Evolutionary conservation across 306 rosid species (phyloP).

Genomic region (Aeschynomene evenia): DNA sequence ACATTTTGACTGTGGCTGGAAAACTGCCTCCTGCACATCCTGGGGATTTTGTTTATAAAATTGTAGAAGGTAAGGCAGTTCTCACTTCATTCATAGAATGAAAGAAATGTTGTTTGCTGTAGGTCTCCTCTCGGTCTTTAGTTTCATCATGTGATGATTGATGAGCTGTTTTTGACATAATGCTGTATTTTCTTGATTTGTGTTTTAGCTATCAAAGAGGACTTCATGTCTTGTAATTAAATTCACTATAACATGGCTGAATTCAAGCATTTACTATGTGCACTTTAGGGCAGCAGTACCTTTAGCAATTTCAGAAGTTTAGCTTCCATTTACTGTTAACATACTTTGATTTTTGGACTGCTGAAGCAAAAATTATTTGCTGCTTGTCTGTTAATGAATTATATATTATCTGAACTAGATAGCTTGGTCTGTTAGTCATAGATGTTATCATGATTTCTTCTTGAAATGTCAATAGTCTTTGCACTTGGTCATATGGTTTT

Average conservation of each 20-base stretch:
- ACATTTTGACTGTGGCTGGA: slow-evolving; percentile 68
- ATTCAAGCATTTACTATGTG: not conserved
- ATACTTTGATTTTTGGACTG: not conserved
- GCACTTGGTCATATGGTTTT: not conserved
- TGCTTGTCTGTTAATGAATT: not conserved
- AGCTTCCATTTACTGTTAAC: slow-evolving; percentile 1
- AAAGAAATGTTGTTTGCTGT: not conserved
- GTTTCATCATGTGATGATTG: not conserved
- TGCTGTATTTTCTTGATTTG: not conserved
- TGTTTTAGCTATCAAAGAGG: not conserved
- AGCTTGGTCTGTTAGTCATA: not conserved
- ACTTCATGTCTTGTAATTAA: not conserved
- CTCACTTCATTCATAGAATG: slow-evolving; percentile 14
- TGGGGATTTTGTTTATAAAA: slow-evolving; percentile 58
- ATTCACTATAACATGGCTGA: not conserved
- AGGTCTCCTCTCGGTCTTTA: not conserved
- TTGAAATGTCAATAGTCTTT: slow-evolving; percentile 19
- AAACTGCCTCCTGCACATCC: slow-evolving; percentile 51
- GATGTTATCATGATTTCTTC: slow-evolving; percentile 14
- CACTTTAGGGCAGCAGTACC: not conserved
- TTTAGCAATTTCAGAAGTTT: not conserved
- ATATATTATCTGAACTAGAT: not conserved
- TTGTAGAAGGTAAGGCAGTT: slow-evolving; percentile 50
- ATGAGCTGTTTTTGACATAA: not conserved
- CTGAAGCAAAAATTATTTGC: not conserved